These are phyloP conservation scores for Jaenimonas drosophilae DNA, from an alignment of 208 protist genomes.

Conservation along the genomic window DNA sequence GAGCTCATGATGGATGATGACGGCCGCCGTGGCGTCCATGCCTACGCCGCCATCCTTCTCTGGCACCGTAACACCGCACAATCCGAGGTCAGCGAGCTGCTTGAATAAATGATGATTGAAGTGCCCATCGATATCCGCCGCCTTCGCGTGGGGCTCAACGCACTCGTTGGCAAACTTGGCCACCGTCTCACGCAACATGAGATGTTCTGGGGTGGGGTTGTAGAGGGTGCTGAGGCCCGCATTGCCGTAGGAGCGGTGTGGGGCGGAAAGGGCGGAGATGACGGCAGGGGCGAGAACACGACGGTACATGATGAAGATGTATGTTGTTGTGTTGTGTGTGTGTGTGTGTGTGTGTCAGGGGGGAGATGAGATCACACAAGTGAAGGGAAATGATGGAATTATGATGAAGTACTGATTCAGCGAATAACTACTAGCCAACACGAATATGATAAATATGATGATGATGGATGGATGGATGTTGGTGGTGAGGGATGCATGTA, in stretches of 20 bases:
- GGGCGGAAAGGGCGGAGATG: too few relatives aligned
- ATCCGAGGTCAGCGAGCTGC: conserved; percentile 89
- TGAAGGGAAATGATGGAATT: neutral
- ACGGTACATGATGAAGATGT: too few relatives aligned
- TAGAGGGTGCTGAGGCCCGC: too few relatives aligned
- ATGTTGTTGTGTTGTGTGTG: too few relatives aligned
- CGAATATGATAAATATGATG: too few relatives aligned
- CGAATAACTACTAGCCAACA: neutral
- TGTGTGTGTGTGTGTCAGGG: neutral
- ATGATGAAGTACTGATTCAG: neutral
- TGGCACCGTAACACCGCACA: conserved; percentile 94
- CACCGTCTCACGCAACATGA: conserved; percentile 47
- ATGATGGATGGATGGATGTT: too few relatives aligned
- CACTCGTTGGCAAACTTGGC: conserved; percentile 37
- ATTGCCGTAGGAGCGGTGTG: too few relatives aligned
- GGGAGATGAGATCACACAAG: neutral
- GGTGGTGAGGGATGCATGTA: too few relatives aligned
- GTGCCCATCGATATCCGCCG: conserved; percentile 44
- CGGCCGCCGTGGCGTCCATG: conserved; percentile 70
- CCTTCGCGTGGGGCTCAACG: conserved; percentile 42
- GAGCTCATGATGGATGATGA: conserved; percentile 74
- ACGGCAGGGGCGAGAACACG: too few relatives aligned
- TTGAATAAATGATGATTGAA: conserved; percentile 87
- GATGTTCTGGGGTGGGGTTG: conserved; percentile 61
- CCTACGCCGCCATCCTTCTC: conserved; percentile 83